phyloP scores from a whole-genome alignment of 2,329 filamentous ascomycete genomes.

The Neonectria ditissima region DNA sequence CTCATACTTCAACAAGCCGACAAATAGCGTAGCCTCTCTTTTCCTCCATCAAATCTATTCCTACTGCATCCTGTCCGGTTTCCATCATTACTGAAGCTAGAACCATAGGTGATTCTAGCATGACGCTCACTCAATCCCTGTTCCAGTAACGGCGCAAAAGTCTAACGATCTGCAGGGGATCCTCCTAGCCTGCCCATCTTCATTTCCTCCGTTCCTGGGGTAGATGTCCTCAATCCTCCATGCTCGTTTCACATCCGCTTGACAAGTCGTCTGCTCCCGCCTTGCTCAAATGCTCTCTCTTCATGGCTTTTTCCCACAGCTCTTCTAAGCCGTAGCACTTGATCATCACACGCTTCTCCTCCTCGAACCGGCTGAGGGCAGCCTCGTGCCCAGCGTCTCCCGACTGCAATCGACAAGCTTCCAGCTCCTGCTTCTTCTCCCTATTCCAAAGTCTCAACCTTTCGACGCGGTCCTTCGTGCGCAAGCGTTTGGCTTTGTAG shows the following conservation, averaged over 20 bases:
- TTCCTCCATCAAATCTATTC: background rate
- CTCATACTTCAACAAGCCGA: background rate
- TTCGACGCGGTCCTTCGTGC: conserved; percentile 32
- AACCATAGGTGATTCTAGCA: background rate
- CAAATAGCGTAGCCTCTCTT: background rate
- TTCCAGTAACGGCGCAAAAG: background rate
- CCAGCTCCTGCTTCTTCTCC: conserved; percentile 32
- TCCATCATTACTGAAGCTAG: too few relatives aligned
- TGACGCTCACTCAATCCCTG: background rate
- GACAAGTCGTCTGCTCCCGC: conserved; percentile 29
- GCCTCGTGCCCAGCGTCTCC: conserved; percentile 28
- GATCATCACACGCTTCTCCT: conserved; percentile 34
- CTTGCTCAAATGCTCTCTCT: conserved; percentile 6
- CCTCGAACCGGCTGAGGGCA: conserved; percentile 26
- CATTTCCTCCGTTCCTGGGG: background rate
- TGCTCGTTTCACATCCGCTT: conserved; percentile 30
- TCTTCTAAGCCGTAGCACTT: conserved; percentile 35
- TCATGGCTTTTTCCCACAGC: conserved; percentile 33
- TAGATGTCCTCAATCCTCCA: conserved; percentile 19
- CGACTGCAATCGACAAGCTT: conserved; percentile 23
- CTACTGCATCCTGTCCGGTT: background rate
- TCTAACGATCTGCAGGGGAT: background rate
- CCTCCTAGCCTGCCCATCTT: background rate
- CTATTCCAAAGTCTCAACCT: conserved; percentile 35
- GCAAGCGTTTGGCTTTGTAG: conserved; percentile 34